phyloP scores from a whole-genome alignment of 129 eudicot species.

The Flaveria sonorensis region DNA sequence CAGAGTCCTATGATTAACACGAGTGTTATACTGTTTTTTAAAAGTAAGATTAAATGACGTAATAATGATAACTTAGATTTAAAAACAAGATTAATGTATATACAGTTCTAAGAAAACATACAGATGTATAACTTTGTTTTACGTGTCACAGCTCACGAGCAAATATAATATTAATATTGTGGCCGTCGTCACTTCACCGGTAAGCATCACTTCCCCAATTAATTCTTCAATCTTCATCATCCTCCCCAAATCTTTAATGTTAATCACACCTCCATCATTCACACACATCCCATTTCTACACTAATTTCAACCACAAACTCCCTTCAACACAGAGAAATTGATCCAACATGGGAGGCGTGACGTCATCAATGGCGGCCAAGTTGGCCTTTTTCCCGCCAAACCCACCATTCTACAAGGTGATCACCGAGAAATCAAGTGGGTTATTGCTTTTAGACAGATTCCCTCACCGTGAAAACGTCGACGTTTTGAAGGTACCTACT shows the following conservation, averaged over 20 bases:
- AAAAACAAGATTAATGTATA: too few species aligned
- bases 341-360: slow-evolving; percentile 78
- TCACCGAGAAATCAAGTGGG: slow-evolving; percentile 61
- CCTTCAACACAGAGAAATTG: too few species aligned
- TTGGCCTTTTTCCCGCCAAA: slow-evolving; percentile 89
- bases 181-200: slow-evolving; percentile 37
- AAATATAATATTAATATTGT: slow-evolving; percentile 22
- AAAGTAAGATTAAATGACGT: too few species aligned
- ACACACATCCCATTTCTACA: neutral
- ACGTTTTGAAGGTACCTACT: slow-evolving; percentile 61
- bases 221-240: slow-evolving; percentile 3
- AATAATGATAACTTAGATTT: too few species aligned
- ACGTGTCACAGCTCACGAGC: slow-evolving; percentile 14
- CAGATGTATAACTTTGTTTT: slow-evolving; percentile 19
- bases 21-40: too few species aligned
- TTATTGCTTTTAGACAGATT: slow-evolving; percentile 51
- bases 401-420: slow-evolving; percentile 74
- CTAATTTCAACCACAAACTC: neutral
- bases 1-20: too few species aligned
- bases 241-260: neutral
- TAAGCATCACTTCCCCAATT: slow-evolving; percentile 22
- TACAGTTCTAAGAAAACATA: too few species aligned
- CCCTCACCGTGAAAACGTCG: slow-evolving; percentile 85
- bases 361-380: slow-evolving; percentile 95
- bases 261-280: slow-evolving; percentile 13